Evolutionary conservation across 805 yeast species (phyloP), one percentile per base, ranked within the genome.

Genomic region (Sporopachydermia quercuum): DNA sequence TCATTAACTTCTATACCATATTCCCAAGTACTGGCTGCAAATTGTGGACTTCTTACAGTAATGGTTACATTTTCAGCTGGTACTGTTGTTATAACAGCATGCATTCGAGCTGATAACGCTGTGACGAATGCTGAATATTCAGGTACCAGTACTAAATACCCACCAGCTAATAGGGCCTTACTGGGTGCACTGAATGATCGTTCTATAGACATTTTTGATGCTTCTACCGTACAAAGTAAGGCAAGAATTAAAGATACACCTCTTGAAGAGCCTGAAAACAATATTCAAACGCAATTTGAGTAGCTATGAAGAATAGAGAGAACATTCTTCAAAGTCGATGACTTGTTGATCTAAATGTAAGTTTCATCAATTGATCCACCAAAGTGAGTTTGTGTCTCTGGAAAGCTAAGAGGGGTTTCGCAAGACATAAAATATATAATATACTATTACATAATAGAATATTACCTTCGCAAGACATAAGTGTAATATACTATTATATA

Each of bases 91-190:
- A 74, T 66, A 5, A 76, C 66, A 2, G 93, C 84, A 54, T 87
- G 87, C 83, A 91, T 89, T 45, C 97, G 68, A 3, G 94, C 74
- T 1, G 94, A 80, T 14, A 91, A 68, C 0, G 95, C 97, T 8
- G 89, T 76, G 3, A 83, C 94, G 54, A 78, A 81, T 0, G 95
- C 75, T 37, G 66, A 60, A 60, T 80, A 87, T 30, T 57, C 57
- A 0, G 87, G 87, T 43, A 82, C 91, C 15, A 91, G 62, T 0
- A 91, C 97, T 23, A 91, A 66, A 54, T 91, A 91, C 0, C 98
- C 98, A 15, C 98, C 98, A 1, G 91, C 96, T 8, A 91, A 50
- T 18, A 91, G 63, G 1, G 96, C 97, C 56, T 91, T 91, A 0
- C 97, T 96, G 0, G 98, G 96, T 0, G 97, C 93, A 52, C 95